Evolutionary conservation across 192 early-diverging fungal genomes (phyloP).

Genomic region (Allomyces macrogynus): DNA sequence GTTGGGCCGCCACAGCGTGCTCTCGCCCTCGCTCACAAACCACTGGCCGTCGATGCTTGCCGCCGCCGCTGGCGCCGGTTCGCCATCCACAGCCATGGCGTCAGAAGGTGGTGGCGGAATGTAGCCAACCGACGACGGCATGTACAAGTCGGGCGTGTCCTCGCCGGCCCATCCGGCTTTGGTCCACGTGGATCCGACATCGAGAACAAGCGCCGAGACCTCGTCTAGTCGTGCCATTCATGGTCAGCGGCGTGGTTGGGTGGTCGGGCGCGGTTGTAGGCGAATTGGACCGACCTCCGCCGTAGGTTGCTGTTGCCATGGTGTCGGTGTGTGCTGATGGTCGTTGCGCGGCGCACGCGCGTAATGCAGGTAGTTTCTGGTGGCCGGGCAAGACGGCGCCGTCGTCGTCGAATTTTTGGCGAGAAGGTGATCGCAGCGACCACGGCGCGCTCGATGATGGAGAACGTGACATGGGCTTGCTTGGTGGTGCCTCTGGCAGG

Average conservation of each 20-base stretch:
- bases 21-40: constrained; percentile 19
- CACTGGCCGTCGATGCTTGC: background rate
- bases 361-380: no score
- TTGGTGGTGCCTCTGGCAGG: no score
- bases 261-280: background rate
- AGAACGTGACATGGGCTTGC: no score
- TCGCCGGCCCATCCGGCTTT: constrained; percentile 96
- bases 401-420: no score
- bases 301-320: constrained; percentile 10
- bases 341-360: no score
- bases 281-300: constrained; percentile 4
- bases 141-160: constrained; percentile 72
- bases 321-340: no score
- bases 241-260: background rate
- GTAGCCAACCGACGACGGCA: constrained; percentile 60
- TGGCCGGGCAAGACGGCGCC: no score
- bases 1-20: constrained; percentile 35
- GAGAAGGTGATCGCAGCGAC: no score
- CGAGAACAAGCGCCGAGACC: constrained; percentile 80
- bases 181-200: constrained; percentile 68
- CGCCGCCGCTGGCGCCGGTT: background rate
- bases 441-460: no score
- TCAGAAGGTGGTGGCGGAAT: constrained; percentile 2
- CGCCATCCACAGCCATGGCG: no score
- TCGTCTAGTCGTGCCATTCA: constrained; percentile 33